Evolutionary conservation across 2,329 filamentous ascomycete species (phyloP).

Genomic region (Colletotrichum somersetense): DNA sequence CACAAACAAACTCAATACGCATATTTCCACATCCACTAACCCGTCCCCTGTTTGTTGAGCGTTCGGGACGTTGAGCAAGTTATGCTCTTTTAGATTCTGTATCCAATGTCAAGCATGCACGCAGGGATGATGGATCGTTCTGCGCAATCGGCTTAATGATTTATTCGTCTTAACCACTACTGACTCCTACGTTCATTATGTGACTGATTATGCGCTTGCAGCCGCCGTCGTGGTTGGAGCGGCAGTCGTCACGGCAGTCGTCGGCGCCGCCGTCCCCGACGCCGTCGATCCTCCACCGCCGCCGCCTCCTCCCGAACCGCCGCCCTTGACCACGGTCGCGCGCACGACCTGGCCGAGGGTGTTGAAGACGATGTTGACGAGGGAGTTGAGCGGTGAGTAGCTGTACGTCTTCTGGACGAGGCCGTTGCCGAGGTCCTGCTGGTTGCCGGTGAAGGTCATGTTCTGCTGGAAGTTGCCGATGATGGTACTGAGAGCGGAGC

Average conservation of each 20-base stretch:
- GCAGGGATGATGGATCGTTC: too few species aligned
- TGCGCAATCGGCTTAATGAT: too few species aligned
- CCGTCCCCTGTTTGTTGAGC: too few species aligned
- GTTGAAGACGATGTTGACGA: slow-evolving; percentile 69
- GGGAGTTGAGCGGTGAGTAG: slow-evolving; percentile 61
- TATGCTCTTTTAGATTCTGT: rapidly evolving
- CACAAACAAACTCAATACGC: background rate
- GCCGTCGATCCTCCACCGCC: slow-evolving; percentile 25
- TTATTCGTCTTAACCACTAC: background rate
- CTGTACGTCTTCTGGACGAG: slow-evolving; percentile 64
- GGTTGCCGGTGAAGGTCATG: slow-evolving; percentile 65
- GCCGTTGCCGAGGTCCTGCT: slow-evolving; percentile 49
- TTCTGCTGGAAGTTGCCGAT: slow-evolving; percentile 70
- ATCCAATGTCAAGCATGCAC: background rate
- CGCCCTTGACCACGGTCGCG: slow-evolving; percentile 53
- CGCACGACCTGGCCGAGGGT: slow-evolving; percentile 66
- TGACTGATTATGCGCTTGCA: slow-evolving; percentile 10
- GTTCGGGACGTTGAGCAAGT: too few species aligned
- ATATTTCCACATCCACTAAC: too few species aligned
- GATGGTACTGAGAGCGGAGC: slow-evolving; percentile 61
- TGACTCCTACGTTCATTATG: background rate
- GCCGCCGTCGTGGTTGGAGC: slow-evolving; percentile 21
- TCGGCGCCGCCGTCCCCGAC: slow-evolving; percentile 27
- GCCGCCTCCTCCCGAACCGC: slow-evolving; percentile 1
- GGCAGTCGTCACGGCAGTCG: slow-evolving; percentile 17